phyloP scores from a whole-genome alignment of 2,329 filamentous ascomycete genomes.

The Ceratocystis cubensis region DNA sequence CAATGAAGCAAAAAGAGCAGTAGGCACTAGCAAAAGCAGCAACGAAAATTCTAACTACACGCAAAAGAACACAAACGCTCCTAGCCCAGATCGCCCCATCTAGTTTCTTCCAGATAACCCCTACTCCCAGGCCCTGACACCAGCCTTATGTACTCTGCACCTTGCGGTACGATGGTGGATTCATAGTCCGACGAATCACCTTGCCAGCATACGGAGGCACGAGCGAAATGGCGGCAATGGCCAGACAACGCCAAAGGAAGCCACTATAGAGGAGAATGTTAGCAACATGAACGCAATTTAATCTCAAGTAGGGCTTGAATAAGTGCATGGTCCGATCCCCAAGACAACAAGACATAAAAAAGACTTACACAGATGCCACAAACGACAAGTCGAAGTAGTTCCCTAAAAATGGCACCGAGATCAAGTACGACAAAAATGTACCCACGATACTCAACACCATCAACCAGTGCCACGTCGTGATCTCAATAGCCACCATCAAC shows the following conservation, averaged over 20 bases:
- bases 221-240: slow-evolving; percentile 66
- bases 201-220: slow-evolving; percentile 82
- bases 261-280: slow-evolving; percentile 37
- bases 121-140: background rate
- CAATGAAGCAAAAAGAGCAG: background rate
- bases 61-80: background rate
- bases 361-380: slow-evolving; percentile 53
- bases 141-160: slow-evolving; percentile 53
- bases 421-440: slow-evolving; percentile 69
- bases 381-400: slow-evolving; percentile 81
- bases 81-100: too few relatives aligned
- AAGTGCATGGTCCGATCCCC: background rate
- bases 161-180: slow-evolving; percentile 89
- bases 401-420: slow-evolving; percentile 71
- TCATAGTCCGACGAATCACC: slow-evolving; percentile 69
- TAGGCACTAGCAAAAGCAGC: slow-evolving; percentile 5
- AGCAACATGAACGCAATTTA: background rate
- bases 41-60: background rate
- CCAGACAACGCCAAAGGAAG: slow-evolving; percentile 78
- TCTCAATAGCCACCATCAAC: slow-evolving; percentile 91
- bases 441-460: slow-evolving; percentile 80
- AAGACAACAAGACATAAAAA: background rate
- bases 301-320: too few relatives aligned
- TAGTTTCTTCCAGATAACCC: background rate
- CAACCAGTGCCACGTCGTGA: slow-evolving; percentile 90